Percentiles rank a stretch among this genome's conserved stretches.
phyloP scores from a whole-genome alignment of 768 basidiomycete genomes.

The Chlorophyllum brunneum region DNA sequence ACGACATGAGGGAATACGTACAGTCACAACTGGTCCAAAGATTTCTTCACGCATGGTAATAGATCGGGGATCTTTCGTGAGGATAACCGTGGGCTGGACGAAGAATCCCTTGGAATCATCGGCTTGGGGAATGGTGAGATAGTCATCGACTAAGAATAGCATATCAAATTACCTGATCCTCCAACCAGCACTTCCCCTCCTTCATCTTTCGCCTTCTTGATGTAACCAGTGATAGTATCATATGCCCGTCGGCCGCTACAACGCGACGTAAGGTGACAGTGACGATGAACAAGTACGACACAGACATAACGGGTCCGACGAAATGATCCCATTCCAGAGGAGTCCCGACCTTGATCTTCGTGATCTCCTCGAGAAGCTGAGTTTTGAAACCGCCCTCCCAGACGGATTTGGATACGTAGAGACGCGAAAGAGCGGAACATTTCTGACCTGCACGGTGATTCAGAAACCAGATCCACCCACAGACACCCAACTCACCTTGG shows the following conservation, averaged over 20 bases:
- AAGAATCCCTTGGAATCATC: slow-evolving; percentile 93
- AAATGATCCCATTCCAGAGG: slow-evolving; percentile 79
- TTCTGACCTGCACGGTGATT: slow-evolving; percentile 69
- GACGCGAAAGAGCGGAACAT: slow-evolving; percentile 89
- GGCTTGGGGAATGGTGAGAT: slow-evolving; percentile 32
- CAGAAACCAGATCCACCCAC: not conserved
- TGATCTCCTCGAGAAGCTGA: slow-evolving; percentile 64
- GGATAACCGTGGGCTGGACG: slow-evolving; percentile 90
- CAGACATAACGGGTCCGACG: slow-evolving; percentile 94
- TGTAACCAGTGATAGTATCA: slow-evolving; percentile 80
- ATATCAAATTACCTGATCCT: slow-evolving; percentile 52
- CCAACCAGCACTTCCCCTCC: slow-evolving; percentile 91
- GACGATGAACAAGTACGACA: slow-evolving; percentile 6
- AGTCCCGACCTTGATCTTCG: slow-evolving; percentile 83
- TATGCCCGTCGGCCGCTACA: slow-evolving; percentile 78
- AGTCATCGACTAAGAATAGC: not conserved
- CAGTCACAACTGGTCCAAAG: slow-evolving; percentile 94
- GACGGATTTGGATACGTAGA: slow-evolving; percentile 83
- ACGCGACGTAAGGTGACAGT: slow-evolving; percentile 1
- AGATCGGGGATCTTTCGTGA: slow-evolving; percentile 85
- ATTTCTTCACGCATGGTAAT: slow-evolving; percentile 94
- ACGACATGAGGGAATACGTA: slow-evolving; percentile 25
- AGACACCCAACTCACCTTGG: slow-evolving; percentile 55
- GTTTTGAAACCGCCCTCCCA: slow-evolving; percentile 90
- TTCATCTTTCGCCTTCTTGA: slow-evolving; percentile 80